Conservation (phyloP, 1,284 basidiomycete genomes). For the Moniliophthora roreri region DNA sequence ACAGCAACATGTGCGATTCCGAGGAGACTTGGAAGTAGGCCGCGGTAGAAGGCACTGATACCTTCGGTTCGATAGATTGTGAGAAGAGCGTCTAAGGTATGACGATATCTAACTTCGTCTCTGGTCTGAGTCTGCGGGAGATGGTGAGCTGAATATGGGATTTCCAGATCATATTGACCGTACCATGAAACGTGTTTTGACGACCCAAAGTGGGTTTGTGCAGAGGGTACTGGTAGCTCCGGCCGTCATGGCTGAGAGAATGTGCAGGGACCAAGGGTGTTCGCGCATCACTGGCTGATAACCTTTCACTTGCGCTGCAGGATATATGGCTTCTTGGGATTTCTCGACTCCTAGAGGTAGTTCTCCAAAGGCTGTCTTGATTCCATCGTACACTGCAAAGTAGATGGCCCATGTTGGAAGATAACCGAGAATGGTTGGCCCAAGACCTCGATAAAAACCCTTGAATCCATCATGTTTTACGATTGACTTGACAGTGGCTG, state of each 20-base stretch:
- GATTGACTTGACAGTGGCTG: constrained; percentile 75
- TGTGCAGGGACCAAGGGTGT: constrained; percentile 82
- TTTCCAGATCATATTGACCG: constrained; percentile 18
- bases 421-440: constrained; percentile 94
- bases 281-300: constrained; percentile 76
- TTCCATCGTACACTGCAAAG: constrained; percentile 95
- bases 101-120: constrained; percentile 75
- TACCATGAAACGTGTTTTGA: constrained; percentile 98
- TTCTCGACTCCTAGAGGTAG: constrained; percentile 43
- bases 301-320: constrained; percentile 79
- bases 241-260: constrained; percentile 90
- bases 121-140: constrained; percentile 69
- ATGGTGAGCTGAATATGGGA: background rate
- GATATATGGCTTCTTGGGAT: constrained; percentile 55
- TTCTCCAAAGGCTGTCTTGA: constrained; percentile 81
- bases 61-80: constrained; percentile 90
- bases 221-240: constrained; percentile 88
- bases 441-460: constrained; percentile 90
- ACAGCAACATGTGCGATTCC: constrained; percentile 93
- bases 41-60: constrained; percentile 85
- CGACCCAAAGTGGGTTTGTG: constrained; percentile 95
- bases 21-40: constrained; percentile 83
- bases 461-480: constrained; percentile 75
- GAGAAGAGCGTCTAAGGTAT: constrained; percentile 84
- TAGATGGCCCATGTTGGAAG: constrained; percentile 98